phyloP scores from a whole-genome alignment of 2,329 filamentous ascomycete genomes.

The Gyromitra esculenta region DNA sequence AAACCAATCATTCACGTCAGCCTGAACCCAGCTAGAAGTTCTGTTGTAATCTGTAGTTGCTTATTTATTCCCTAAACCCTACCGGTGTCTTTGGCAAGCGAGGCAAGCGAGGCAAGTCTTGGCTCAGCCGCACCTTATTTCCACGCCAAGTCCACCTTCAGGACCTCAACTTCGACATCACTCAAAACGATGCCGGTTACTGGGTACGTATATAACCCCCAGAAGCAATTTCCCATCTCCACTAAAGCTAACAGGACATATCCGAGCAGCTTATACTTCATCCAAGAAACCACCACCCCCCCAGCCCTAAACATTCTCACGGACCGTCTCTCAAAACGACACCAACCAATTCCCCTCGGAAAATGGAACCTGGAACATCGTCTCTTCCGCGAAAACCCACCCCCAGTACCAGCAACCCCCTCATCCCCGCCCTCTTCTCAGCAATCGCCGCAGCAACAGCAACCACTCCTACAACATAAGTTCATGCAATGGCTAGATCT shows the following conservation, averaged over 20 bases:
- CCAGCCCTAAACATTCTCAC: conserved; percentile 49
- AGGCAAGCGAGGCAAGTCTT: conserved; percentile 25
- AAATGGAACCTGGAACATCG: conserved; percentile 57
- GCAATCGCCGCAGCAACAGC: conserved; percentile 17
- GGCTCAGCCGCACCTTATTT: conserved; percentile 47
- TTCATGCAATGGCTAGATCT: conserved; percentile 58
- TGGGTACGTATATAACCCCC: conserved; percentile 44
- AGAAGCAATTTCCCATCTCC: background rate
- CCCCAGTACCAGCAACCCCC: conserved; percentile 26
- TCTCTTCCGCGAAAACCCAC: conserved; percentile 56
- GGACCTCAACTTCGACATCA: background rate
- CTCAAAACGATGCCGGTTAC: conserved; percentile 55
- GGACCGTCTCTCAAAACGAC: conserved; percentile 56
- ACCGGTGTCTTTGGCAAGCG: background rate
- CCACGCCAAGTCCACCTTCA: conserved; percentile 4
- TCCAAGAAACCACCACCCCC: conserved; percentile 54
- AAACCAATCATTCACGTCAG: no score
- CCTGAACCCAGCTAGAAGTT: no score
- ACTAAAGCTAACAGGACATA: conserved; percentile 2
- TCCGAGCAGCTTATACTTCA: conserved; percentile 56
- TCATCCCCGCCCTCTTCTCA: conserved; percentile 15
- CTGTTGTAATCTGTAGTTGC: no score
- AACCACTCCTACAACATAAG: conserved; percentile 38
- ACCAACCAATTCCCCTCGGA: conserved; percentile 53
- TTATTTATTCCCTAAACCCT: background rate